Evolutionary conservation across 176 grass and related monocot species (phyloP).

Genomic region (Oryza nivara): DNA sequence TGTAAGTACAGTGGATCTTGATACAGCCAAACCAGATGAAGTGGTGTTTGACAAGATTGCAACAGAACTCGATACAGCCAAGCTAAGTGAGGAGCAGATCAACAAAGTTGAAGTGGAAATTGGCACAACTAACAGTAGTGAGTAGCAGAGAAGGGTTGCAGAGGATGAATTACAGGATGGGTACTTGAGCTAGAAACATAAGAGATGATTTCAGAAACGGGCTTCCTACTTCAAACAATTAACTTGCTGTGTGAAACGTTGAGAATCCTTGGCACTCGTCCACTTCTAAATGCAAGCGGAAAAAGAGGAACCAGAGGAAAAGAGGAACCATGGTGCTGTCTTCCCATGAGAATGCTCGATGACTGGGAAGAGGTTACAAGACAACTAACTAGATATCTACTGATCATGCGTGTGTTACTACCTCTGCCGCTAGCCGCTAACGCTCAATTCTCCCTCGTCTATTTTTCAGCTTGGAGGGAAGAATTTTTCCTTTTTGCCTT

Average conservation of each 20-base stretch:
- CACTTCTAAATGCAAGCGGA: constrained; percentile 15
- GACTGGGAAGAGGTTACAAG: constrained; percentile 56
- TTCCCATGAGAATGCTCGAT: constrained; percentile 67
- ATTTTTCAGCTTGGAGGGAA: constrained; percentile 49
- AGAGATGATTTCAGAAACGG: constrained; percentile 19
- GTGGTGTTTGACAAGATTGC: not conserved
- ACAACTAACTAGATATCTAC: constrained; percentile 16
- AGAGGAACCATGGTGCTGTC: constrained; percentile 11
- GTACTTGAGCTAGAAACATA: constrained; percentile 13
- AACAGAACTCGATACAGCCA: constrained; percentile 21
- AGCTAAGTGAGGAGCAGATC: constrained; percentile 33
- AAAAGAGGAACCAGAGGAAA: constrained; percentile 11
- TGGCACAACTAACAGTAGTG: constrained; percentile 37
- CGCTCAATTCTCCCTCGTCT: constrained; percentile 6
- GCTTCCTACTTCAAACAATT: constrained; percentile 26
- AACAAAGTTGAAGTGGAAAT: not conserved
- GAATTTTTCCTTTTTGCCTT: constrained; percentile 13
- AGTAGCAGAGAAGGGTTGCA: constrained; percentile 30
- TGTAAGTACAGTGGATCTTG: constrained; percentile 24
- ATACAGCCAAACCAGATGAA: constrained; percentile 38
- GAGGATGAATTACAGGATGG: constrained; percentile 19
- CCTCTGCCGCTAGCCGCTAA: not conserved
- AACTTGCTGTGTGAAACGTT: not conserved
- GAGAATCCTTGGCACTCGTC: constrained; percentile 5
- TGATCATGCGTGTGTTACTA: constrained; percentile 4